Evolutionary conservation across 768 basidiomycete species (phyloP), one percentile per base, ranked within the genome.

Genomic region (Rhodocollybia butyracea): DNA sequence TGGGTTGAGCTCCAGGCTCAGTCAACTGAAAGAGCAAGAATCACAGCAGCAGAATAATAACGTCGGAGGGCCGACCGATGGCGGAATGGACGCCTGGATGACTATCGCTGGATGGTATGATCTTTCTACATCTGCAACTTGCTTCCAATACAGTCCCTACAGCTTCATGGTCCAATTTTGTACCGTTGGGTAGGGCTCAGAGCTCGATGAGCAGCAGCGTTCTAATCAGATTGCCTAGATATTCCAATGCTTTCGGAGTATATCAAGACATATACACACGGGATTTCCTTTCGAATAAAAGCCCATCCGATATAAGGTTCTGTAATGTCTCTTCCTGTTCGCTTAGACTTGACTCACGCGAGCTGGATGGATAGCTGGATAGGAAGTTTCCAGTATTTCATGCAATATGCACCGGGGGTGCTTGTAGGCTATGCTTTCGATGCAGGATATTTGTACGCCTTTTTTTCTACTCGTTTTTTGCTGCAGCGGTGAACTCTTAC

Each of bases 351-450:
- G n/a, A 3, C 5, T 3, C 34, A 34, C 8, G 24, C 21, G 15
- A 22, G 19, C 11, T 2, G 34, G 22, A 22, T n/a, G 22, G 21
- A 13, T 10, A 72, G 69, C 51, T 75, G 73, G 73, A 72, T 76
- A 47, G 73, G 74, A 6, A 67, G 68, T 11, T 61, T 66, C 2
- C 68, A 73, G 47, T 56, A 70, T 10, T 72, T 71, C 41, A 54
- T 74, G 1, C 51, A 69, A 13, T 59, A 70, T 24, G 60, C 64
- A 1, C 47, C 63, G 2, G 68, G 68, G 1, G 46, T 71, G 8
- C 45, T 66, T 6, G 66, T 64, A 3, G 73, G 73, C 7, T 63
- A 63, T 11, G 59, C 73, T n/a, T 64, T 70, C 30, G 74, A 75
- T 57, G 62, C 59, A 41, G 74, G 74, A 2, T 71, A 76, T 59